Conservation (phyloP, 2,329 filamentous ascomycete genomes). For the Coniosporium uncinatum region DNA sequence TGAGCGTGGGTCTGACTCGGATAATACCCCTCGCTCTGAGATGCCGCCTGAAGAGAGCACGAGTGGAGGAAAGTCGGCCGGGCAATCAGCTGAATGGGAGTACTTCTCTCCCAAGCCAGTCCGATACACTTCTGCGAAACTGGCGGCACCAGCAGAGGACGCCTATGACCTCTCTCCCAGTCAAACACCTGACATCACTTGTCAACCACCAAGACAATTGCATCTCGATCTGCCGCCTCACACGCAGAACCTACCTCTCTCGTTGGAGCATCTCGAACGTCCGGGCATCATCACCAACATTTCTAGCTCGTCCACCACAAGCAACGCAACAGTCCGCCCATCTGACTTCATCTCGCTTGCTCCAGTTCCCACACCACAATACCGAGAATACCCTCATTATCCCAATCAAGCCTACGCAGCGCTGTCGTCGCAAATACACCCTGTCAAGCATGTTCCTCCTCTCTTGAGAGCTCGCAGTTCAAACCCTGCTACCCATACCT, state of each 20-base stretch:
- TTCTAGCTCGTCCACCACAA: conserved; percentile 33
- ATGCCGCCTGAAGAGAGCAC: too few relatives aligned
- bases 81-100: not conserved
- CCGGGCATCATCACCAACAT: conserved; percentile 6
- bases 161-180: too few relatives aligned
- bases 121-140: not conserved
- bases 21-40: too few relatives aligned
- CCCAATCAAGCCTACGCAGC: conserved; percentile 44
- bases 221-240: too few relatives aligned
- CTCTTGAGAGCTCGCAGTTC: conserved; percentile 32
- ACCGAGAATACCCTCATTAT: too few relatives aligned
- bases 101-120: conserved; percentile 5
- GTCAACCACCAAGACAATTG: too few relatives aligned
- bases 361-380: too few relatives aligned
- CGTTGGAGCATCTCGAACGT: not conserved
- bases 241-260: too few relatives aligned
- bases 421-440: conserved; percentile 37
- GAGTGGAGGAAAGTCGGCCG: too few relatives aligned
- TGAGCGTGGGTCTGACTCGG: too few relatives aligned
- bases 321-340: conserved; percentile 13
- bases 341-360: conserved; percentile 3
- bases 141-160: conserved; percentile 1
- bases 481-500: conserved; percentile 30
- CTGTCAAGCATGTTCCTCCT: conserved; percentile 27
- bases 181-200: too few relatives aligned